Percentiles rank a stretch among this genome's conserved stretches.
phyloP scores from a whole-genome alignment of 805 yeast species.

The Cyberlindnera xylosilytica region DNA sequence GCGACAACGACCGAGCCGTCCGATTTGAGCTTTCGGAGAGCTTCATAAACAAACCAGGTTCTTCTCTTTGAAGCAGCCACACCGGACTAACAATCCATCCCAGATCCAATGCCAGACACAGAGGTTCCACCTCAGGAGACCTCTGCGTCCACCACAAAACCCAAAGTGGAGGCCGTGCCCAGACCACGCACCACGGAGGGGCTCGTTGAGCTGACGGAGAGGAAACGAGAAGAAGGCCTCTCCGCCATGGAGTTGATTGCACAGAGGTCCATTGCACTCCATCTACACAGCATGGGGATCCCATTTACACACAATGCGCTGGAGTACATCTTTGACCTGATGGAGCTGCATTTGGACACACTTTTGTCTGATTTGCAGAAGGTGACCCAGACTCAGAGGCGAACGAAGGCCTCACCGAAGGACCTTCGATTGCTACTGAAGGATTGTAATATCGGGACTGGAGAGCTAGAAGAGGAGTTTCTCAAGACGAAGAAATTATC shows the following conservation, averaged over 20 bases:
- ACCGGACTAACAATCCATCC: too few relatives aligned
- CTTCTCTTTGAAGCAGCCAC: too few relatives aligned
- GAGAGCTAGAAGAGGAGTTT: slow-evolving; percentile 38
- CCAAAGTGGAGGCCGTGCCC: neutral
- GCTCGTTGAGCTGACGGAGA: slow-evolving; percentile 4
- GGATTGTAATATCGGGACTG: slow-evolving; percentile 39
- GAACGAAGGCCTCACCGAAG: slow-evolving; percentile 48
- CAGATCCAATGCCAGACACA: neutral
- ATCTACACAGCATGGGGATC: slow-evolving; percentile 33
- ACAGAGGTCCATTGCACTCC: slow-evolving; percentile 34
- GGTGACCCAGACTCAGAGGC: slow-evolving; percentile 56
- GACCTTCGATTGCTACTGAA: slow-evolving; percentile 47
- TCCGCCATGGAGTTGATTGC: slow-evolving; percentile 31
- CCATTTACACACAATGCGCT: slow-evolving; percentile 34
- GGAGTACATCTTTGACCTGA: slow-evolving; percentile 34
- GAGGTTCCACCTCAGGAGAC: neutral
- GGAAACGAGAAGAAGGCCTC: slow-evolving; percentile 8
- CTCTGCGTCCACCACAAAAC: neutral
- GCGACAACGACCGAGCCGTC: too few relatives aligned
- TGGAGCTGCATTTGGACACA: slow-evolving; percentile 35
- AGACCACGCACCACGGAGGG: slow-evolving; percentile 1
- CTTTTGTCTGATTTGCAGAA: slow-evolving; percentile 43
- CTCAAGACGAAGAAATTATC: slow-evolving; percentile 21
- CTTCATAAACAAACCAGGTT: too few relatives aligned
- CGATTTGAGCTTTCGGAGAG: too few relatives aligned